Conservation (phyloP, 106 monocot genomes). For the Cymbidium sinense region DNA sequence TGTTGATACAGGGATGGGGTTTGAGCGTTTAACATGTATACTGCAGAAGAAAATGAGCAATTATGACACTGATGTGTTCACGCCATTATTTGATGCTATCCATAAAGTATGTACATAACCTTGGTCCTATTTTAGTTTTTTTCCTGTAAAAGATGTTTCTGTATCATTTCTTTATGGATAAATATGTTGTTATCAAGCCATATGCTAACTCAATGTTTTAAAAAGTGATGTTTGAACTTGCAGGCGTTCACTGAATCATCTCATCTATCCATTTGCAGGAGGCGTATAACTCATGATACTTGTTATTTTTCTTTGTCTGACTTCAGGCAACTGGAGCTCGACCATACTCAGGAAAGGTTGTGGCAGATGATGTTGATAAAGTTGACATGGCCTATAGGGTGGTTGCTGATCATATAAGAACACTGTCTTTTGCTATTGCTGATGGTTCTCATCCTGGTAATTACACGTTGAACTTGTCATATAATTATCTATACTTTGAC, state of each 20-base stretch:
- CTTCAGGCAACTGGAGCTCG: constrained; percentile 60
- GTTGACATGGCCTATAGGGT: constrained; percentile 94
- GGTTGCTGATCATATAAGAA: constrained; percentile 92
- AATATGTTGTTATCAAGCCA: background rate
- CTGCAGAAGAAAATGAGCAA: constrained; percentile 96
- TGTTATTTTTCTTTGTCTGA: background rate
- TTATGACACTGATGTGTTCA: constrained; percentile 92
- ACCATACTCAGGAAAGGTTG: constrained; percentile 75
- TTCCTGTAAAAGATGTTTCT: background rate
- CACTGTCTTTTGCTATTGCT: constrained; percentile 91
- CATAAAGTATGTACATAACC: constrained; percentile 42
- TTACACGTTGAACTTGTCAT: background rate
- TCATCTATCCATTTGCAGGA: background rate
- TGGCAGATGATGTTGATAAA: constrained; percentile 71
- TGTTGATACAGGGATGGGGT: constrained; percentile 95
- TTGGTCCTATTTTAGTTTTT: background rate
- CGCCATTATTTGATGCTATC: constrained; percentile 83
- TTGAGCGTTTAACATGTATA: constrained; percentile 85
- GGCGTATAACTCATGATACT: background rate
- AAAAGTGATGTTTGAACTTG: background rate
- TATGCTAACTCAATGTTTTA: background rate
- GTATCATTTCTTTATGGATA: background rate
- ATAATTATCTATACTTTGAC: background rate
- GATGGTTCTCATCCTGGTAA: constrained; percentile 93
- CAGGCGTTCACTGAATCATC: background rate